Base-by-base conservation (phyloP, 768 basidiomycete species). In the Gloeostereum incarnatum region DNA sequence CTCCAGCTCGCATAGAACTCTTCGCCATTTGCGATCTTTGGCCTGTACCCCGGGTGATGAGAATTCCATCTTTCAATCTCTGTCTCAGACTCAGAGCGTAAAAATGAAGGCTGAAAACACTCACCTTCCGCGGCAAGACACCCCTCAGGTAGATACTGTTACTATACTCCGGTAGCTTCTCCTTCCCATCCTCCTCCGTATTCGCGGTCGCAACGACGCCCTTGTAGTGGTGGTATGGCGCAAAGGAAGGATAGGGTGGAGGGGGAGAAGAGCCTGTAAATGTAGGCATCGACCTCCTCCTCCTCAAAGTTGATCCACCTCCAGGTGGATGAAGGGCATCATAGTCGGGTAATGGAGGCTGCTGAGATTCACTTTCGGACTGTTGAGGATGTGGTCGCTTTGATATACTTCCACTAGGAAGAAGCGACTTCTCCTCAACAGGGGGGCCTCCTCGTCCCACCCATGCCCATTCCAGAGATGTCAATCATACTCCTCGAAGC, bases 51-150 rank as follows among this genome's bases (percentile, higher is more conserved):
- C 92, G 0, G 92, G 90, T 8, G 70, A 59, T 3, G 61, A 65
- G 53, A 99, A 98, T 65, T 99, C 96, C 78, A 92, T 75, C 68
- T 99, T 99, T n/a, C n/a, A n/a, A n/a, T n/a, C n/a, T n/a, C n/a
- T n/a, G n/a, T n/a, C n/a, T n/a, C n/a, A n/a, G n/a, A n/a, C n/a
- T n/a, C n/a, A n/a, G n/a, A n/a, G n/a, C n/a, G n/a, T n/a, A n/a
- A n/a, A n/a, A n/a, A n/a, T n/a, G n/a, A n/a, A n/a, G n/a, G n/a
- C n/a, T n/a, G n/a, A n/a, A n/a, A n/a, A n/a, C n/a, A n/a, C n/a
- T n/a, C n/a, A n/a, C n/a, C n/a, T n/a, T n/a, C 33, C 87, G 76
- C 1, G 84, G 83, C 65, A 99, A 73, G 38, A 80, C 69, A 3
- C 81, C 88, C 24, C 75, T 71, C 49, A 97, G 75, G 51, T 87